A percentile compares a stretch with the other conserved stretches of the same genome.
These are phyloP conservation scores for Simplicillium aogashimaense DNA, from an alignment of 2,329 filamentous ascomycete species.

Conservation along the genomic window DNA sequence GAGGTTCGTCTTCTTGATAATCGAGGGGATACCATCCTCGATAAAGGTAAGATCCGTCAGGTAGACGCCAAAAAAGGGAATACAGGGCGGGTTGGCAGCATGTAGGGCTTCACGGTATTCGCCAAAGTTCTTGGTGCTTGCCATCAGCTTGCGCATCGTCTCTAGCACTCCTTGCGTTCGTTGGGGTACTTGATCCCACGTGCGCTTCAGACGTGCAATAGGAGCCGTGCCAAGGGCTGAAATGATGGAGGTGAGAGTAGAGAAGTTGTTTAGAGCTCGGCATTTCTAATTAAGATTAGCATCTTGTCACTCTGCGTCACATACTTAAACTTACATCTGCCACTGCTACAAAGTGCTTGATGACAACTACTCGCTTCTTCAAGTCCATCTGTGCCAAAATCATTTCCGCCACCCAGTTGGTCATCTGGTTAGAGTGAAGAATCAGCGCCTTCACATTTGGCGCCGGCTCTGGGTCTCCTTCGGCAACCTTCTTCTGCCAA, in stretches of 20 bases:
- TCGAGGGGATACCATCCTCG: slow-evolving; percentile 91
- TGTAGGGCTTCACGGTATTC: slow-evolving; percentile 92
- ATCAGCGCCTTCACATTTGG: slow-evolving; percentile 94
- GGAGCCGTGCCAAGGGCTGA: slow-evolving; percentile 90
- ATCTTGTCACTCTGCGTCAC: neutral
- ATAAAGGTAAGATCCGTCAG: slow-evolving; percentile 97
- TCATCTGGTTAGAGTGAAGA: slow-evolving; percentile 95
- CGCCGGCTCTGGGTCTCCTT: slow-evolving; percentile 75
- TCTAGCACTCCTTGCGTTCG: slow-evolving; percentile 74
- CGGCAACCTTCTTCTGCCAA: slow-evolving; percentile 90
- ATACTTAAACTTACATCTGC: slow-evolving; percentile 63
- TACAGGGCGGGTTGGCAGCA: slow-evolving; percentile 83
- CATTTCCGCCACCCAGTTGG: slow-evolving; percentile 99
- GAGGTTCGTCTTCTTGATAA: slow-evolving; percentile 90
- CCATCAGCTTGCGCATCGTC: slow-evolving; percentile 89
- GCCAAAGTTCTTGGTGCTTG: slow-evolving; percentile 94
- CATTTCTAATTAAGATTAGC: slow-evolving; percentile 60
- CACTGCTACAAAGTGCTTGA: slow-evolving; percentile 95
- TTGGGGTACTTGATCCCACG: slow-evolving; percentile 87
- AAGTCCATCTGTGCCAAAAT: slow-evolving; percentile 90
- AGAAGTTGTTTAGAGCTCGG: slow-evolving; percentile 88
- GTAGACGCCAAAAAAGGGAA: slow-evolving; percentile 63
- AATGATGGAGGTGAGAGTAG: slow-evolving; percentile 93
- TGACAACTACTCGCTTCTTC: slow-evolving; percentile 91
- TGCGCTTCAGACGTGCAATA: slow-evolving; percentile 85